These are phyloP conservation scores for Sporothrix luriei DNA, from an alignment of 2,329 filamentous ascomycete species.

Conservation along the genomic window DNA sequence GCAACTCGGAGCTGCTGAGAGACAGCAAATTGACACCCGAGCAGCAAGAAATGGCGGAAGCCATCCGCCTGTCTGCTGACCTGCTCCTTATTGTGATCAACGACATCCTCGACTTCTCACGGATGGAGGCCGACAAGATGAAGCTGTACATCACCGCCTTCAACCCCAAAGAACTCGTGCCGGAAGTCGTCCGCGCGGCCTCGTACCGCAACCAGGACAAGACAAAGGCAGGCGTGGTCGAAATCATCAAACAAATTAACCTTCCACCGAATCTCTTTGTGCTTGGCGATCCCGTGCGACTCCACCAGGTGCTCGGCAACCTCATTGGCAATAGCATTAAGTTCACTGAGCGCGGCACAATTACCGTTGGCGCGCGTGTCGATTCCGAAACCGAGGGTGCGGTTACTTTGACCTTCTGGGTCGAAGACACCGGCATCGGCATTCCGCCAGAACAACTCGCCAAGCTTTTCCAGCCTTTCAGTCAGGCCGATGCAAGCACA, in stretches of 20 bases:
- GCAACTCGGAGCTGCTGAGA: constrained; percentile 79
- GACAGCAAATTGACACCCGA: constrained; percentile 75
- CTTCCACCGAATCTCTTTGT: constrained; percentile 71
- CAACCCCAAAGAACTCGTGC: constrained; percentile 67
- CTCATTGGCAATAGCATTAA: constrained; percentile 92
- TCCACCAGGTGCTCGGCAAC: constrained; percentile 74
- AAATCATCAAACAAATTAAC: constrained; percentile 70
- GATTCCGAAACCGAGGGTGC: constrained; percentile 70
- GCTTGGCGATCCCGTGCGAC: constrained; percentile 66
- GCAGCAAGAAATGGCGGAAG: constrained; percentile 83
- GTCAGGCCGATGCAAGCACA: constrained; percentile 87
- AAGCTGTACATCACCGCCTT: constrained; percentile 74
- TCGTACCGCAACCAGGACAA: constrained; percentile 68
- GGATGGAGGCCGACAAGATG: constrained; percentile 86
- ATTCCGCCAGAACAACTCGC: constrained; percentile 80
- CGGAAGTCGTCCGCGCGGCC: constrained; percentile 66
- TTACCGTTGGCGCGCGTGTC: constrained; percentile 77
- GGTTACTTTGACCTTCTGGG: constrained; percentile 79
- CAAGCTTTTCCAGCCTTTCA: constrained; percentile 89
- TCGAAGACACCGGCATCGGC: constrained; percentile 87
- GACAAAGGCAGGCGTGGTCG: constrained; percentile 63
- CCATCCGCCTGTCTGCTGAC: constrained; percentile 82
- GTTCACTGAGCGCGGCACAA: constrained; percentile 83
- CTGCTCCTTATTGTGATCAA: constrained; percentile 90
- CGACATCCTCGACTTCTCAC: constrained; percentile 93